Conservation (phyloP, 495 filamentous ascomycete species). For the Penicillium daleae region DNA sequence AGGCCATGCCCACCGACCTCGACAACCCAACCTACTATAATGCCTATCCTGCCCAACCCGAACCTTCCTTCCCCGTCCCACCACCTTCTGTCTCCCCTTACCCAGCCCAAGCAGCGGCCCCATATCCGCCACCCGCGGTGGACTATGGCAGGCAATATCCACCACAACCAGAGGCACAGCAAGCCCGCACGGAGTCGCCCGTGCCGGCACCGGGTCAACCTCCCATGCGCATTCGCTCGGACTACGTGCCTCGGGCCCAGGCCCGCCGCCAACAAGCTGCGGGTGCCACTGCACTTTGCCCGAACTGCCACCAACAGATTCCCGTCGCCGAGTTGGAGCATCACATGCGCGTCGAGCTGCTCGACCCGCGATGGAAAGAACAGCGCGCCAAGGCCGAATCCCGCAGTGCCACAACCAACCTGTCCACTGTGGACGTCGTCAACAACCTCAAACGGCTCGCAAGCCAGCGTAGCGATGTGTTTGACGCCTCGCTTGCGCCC, state of each 20-base stretch:
- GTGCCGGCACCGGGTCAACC: conserved; percentile 65
- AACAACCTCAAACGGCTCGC: conserved; percentile 96
- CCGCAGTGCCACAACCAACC: conserved; percentile 82
- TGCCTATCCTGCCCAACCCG: conserved; percentile 45
- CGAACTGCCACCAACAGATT: conserved; percentile 91
- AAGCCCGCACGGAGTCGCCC: conserved; percentile 76
- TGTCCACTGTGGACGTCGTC: conserved; percentile 84
- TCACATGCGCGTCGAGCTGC: conserved; percentile 94
- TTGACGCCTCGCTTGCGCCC: conserved; percentile 59
- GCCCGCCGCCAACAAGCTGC: conserved; percentile 64
- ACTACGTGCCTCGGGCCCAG: conserved; percentile 86
- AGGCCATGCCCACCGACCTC: conserved; percentile 87
- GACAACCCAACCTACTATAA: conserved; percentile 61
- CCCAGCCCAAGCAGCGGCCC: conserved; percentile 42
- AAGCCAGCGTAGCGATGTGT: conserved; percentile 90
- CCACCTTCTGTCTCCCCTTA: conserved; percentile 38
- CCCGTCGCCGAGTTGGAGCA: conserved; percentile 84
- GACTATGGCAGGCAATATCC: conserved; percentile 40
- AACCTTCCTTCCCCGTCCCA: conserved; percentile 23
- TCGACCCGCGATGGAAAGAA: conserved; percentile 96
- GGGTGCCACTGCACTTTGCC: conserved; percentile 76
- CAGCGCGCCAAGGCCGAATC: conserved; percentile 87
- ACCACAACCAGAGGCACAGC: conserved; percentile 31
- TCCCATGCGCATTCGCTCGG: conserved; percentile 89
- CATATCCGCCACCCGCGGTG: conserved; percentile 41